These are phyloP conservation scores for Rubroboletus satanas DNA, from an alignment of 768 basidiomycete species.

Conservation along the genomic window DNA sequence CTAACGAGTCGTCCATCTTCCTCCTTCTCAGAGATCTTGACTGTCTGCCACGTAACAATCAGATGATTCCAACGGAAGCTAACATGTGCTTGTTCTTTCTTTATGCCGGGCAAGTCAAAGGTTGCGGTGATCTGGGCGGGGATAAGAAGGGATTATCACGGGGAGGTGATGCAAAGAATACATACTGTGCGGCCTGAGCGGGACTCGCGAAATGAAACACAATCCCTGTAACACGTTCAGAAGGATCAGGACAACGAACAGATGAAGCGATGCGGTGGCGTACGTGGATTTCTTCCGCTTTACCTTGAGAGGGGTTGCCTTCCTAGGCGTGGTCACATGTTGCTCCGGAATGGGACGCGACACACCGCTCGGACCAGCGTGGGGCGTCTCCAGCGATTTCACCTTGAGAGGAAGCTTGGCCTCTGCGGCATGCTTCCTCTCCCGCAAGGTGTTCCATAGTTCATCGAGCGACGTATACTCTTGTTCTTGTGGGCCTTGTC, in stretches of 20 bases:
- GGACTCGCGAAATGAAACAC: slow-evolving; percentile 69
- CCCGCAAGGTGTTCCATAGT: slow-evolving; percentile 64
- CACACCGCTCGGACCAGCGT: slow-evolving; percentile 17
- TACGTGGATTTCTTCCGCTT: slow-evolving; percentile 67
- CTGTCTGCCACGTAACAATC: slow-evolving; percentile 62
- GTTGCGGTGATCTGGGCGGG: slow-evolving; percentile 54
- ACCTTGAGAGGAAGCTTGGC: slow-evolving; percentile 68
- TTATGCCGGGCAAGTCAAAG: slow-evolving; percentile 66
- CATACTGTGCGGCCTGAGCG: slow-evolving; percentile 56
- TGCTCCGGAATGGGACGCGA: slow-evolving; percentile 27
- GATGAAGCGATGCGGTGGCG: slow-evolving; percentile 23
- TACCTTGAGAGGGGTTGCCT: slow-evolving; percentile 37
- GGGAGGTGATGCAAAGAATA: slow-evolving; percentile 14
- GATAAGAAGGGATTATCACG: slow-evolving; percentile 19
- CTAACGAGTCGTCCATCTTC: slow-evolving; percentile 59
- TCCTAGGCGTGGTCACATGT: slow-evolving; percentile 19
- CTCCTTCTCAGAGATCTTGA: slow-evolving; percentile 56
- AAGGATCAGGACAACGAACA: slow-evolving; percentile 12
- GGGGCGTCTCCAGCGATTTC: slow-evolving; percentile 52
- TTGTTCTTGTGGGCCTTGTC: slow-evolving; percentile 16
- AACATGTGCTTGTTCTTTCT: slow-evolving; percentile 72
- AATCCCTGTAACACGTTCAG: slow-evolving; percentile 29
- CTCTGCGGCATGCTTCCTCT: slow-evolving; percentile 62
- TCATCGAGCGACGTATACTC: slow-evolving; percentile 43
- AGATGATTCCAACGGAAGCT: slow-evolving; percentile 62